Conservation (phyloP, 805 yeast species). For the Gaillardinia entomophila region DNA sequence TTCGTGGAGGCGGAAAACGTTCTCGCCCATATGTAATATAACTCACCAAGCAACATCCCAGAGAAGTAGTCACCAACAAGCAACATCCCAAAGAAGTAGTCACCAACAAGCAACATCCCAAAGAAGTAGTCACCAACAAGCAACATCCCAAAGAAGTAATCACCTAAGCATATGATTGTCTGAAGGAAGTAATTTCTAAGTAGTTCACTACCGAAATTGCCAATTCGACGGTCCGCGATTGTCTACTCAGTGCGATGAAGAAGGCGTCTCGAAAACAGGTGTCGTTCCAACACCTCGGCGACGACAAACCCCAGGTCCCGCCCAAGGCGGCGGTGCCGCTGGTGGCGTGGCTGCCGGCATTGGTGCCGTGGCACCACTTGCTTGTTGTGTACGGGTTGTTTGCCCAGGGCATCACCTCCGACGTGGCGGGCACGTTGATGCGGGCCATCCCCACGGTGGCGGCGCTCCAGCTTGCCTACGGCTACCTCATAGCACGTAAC, state of each 20-base stretch:
- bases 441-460: background rate
- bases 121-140: too few relatives aligned
- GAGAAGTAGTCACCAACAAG: too few relatives aligned
- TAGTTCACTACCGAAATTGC: background rate
- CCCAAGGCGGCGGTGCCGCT: too few relatives aligned
- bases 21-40: slow-evolving; percentile 17
- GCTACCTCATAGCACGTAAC: background rate
- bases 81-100: too few relatives aligned
- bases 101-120: too few relatives aligned
- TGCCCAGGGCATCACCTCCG: background rate
- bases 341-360: too few relatives aligned
- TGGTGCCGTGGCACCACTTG: background rate
- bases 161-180: too few relatives aligned
- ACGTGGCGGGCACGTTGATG: background rate
- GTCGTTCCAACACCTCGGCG: background rate
- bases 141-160: too few relatives aligned
- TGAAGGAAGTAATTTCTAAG: background rate
- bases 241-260: background rate
- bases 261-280: background rate
- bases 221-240: too few relatives aligned
- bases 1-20: slow-evolving; percentile 49
- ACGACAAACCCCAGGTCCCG: background rate
- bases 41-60: background rate
- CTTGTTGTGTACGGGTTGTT: background rate
- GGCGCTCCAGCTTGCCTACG: background rate